Percentiles rank a stretch among this genome's conserved stretches.
Evolutionary conservation across 176 grass and related monocot species (phyloP).

Genomic region (Zea luxurians): DNA sequence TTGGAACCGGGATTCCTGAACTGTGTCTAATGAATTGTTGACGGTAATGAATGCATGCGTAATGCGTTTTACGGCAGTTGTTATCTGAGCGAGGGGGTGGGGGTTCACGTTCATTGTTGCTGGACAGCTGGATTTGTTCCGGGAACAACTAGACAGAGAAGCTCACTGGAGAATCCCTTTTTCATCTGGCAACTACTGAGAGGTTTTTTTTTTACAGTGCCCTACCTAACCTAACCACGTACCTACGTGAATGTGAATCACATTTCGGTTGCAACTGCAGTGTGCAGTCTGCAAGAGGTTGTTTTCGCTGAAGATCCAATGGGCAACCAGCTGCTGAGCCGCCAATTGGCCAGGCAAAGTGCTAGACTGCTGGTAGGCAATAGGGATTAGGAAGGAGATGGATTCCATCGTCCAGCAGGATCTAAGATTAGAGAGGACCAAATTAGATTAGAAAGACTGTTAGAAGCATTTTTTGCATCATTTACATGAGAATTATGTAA

Average conservation of each 20-base stretch:
- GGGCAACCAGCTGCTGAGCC: neutral
- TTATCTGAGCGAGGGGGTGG: neutral
- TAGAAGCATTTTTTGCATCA: no score
- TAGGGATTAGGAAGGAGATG: neutral
- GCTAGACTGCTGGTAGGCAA: neutral
- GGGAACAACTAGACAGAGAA: neutral
- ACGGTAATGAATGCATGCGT: no score
- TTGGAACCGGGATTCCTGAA: no score
- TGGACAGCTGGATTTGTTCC: conserved; percentile 39
- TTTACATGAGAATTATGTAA: no score
- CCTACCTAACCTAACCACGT: neutral
- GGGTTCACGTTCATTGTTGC: neutral
- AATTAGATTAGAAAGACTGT: no score
- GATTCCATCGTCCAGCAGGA: neutral
- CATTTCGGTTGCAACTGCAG: neutral
- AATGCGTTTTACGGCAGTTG: no score
- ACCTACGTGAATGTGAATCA: neutral
- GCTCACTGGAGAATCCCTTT: neutral
- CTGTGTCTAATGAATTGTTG: no score
- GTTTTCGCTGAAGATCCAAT: neutral
- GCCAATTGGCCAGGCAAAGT: neutral
- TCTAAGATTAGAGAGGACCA: no score
- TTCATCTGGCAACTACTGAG: neutral
- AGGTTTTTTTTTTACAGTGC: neutral
- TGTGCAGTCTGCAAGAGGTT: neutral